These are phyloP conservation scores for Aspergillus neoniger DNA, from an alignment of 2,329 filamentous ascomycete genomes.

Conservation along the genomic window DNA sequence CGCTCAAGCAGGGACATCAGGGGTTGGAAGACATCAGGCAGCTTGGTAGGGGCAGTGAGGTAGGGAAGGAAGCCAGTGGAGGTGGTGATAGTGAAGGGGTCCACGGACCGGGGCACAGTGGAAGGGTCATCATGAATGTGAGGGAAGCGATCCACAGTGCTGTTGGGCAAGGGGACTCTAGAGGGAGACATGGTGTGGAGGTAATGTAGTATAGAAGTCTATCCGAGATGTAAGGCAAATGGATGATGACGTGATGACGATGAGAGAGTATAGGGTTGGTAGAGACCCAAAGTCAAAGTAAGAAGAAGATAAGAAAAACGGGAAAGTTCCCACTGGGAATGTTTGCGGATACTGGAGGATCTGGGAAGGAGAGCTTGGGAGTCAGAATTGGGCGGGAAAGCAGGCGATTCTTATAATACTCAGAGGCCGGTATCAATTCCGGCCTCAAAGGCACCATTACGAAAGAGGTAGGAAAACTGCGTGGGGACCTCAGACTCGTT, in stretches of 20 bases:
- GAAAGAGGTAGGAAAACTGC: slow-evolving; percentile 33
- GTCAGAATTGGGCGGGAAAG: slow-evolving; percentile 31
- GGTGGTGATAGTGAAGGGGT: slow-evolving; percentile 52
- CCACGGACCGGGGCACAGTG: slow-evolving; percentile 42
- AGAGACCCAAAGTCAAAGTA: slow-evolving; percentile 5
- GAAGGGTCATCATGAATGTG: slow-evolving; percentile 48
- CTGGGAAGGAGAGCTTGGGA: slow-evolving; percentile 19
- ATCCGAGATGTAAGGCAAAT: not conserved
- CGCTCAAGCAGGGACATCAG: slow-evolving; percentile 71
- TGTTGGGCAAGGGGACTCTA: slow-evolving; percentile 31
- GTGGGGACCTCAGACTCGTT: slow-evolving; percentile 26
- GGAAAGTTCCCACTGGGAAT: slow-evolving; percentile 2
- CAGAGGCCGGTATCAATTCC: slow-evolving; percentile 50
- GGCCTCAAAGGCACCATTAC: slow-evolving; percentile 45
- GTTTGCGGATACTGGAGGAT: slow-evolving; percentile 11
- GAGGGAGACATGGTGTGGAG: slow-evolving; percentile 38
- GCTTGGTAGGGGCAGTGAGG: slow-evolving; percentile 44
- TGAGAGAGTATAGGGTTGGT: slow-evolving; percentile 2
- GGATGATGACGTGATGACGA: slow-evolving; percentile 8
- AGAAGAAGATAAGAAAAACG: slow-evolving; percentile 16
- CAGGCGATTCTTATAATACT: slow-evolving; percentile 45
- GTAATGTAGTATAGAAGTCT: not conserved
- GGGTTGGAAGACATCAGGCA: slow-evolving; percentile 72
- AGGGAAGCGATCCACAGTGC: slow-evolving; percentile 44
- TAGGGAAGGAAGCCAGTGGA: slow-evolving; percentile 50